phyloP scores from a whole-genome alignment of 306 rosid genomes.

The Trifolium repens region DNA sequence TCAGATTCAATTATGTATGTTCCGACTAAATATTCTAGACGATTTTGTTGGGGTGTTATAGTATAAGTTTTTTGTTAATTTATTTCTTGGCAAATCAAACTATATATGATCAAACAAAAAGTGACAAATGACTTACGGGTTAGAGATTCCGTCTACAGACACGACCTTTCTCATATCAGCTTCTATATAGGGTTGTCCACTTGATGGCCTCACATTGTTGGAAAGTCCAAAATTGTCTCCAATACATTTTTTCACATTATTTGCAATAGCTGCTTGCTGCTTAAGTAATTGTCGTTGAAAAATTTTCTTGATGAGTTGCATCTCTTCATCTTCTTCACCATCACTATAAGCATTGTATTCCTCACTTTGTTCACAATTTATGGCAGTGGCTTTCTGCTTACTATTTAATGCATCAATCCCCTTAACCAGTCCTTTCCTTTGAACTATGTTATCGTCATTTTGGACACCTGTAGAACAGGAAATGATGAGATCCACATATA shows the following conservation, averaged over 20 bases:
- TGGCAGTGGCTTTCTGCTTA: neutral
- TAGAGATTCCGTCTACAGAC: neutral
- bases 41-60: too few species aligned
- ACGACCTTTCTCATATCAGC: neutral
- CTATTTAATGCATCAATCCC: neutral
- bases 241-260: neutral
- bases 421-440: neutral
- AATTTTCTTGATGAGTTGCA: neutral
- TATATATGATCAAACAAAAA: neutral
- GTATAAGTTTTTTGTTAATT: neutral
- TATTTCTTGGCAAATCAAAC: neutral
- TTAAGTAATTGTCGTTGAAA: neutral
- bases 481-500: neutral
- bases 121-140: neutral
- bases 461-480: neutral
- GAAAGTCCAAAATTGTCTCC: neutral
- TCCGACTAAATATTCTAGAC: too few species aligned
- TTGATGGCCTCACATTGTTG: neutral
- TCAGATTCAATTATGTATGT: too few species aligned
- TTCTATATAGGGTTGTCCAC: neutral
- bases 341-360: neutral
- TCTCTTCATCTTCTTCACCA: neutral
- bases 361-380: neutral
- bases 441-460: neutral
- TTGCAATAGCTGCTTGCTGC: neutral